Conservation (phyloP, 257 asterid species). For the Solanum etuberosum region DNA sequence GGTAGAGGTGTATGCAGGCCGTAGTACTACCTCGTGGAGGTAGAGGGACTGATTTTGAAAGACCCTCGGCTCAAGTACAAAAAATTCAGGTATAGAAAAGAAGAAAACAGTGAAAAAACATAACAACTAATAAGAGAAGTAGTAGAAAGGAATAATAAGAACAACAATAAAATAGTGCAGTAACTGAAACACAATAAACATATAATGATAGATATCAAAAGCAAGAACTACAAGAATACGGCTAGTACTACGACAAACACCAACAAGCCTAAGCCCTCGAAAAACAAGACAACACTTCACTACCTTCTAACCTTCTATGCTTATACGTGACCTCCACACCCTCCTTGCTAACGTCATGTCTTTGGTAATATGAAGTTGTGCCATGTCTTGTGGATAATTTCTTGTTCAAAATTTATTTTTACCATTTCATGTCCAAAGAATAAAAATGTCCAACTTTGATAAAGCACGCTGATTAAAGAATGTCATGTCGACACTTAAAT, state of each 20-base stretch:
- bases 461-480: background rate
- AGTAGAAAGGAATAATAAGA: background rate
- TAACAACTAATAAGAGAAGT: background rate
- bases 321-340: background rate
- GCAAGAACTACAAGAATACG: background rate
- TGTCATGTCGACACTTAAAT: background rate
- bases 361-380: background rate
- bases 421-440: background rate
- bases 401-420: background rate
- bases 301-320: background rate
- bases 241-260: background rate
- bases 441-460: background rate
- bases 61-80: background rate
- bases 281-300: background rate
- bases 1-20: background rate
- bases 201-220: background rate
- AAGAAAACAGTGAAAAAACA: background rate
- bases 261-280: background rate
- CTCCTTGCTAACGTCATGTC: background rate
- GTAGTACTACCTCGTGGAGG: background rate
- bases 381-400: background rate
- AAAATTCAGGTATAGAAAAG: background rate
- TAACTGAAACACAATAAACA: background rate
- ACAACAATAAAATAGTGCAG: background rate
- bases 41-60: background rate